Conservation (phyloP, 768 basidiomycete species). For the Amanita rimosa region DNA sequence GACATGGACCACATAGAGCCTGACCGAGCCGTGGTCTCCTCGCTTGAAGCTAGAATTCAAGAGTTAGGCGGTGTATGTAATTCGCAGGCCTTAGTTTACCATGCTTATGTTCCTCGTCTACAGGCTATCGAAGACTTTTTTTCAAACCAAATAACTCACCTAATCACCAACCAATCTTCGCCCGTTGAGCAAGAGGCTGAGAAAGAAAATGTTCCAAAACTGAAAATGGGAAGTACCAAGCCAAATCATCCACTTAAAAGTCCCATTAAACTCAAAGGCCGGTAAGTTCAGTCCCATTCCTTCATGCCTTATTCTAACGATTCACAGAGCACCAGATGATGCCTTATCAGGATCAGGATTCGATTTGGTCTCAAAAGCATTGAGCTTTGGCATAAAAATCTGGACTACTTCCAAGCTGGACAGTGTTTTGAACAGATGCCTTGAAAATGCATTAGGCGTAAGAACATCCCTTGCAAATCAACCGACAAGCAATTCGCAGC, state of each 20-base stretch:
- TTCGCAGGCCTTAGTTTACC: neutral
- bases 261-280: conserved; percentile 49
- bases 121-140: conserved; percentile 87
- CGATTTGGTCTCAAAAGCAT: conserved; percentile 55
- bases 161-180: conserved; percentile 56
- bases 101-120: neutral
- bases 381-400: conserved; percentile 69
- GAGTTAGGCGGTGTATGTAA: conserved; percentile 70
- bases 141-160: conserved; percentile 75
- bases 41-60: conserved; percentile 43
- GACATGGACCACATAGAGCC: conserved; percentile 46
- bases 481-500: conserved; percentile 22
- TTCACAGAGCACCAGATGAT: conserved; percentile 17
- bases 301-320: neutral
- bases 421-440: conserved; percentile 61
- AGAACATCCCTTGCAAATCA: conserved; percentile 20
- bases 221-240: conserved; percentile 14
- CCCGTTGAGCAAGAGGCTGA: conserved; percentile 28
- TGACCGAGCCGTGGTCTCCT: conserved; percentile 21
- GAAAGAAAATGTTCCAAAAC: conserved; percentile 55
- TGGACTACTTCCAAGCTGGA: conserved; percentile 71
- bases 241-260: conserved; percentile 35
- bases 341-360: conserved; percentile 14
- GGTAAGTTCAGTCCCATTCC: conserved; percentile 28
- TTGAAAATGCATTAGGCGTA: conserved; percentile 17